Conservation (phyloP, 1,284 basidiomycete genomes). For the Ganoderma boninense region DNA sequence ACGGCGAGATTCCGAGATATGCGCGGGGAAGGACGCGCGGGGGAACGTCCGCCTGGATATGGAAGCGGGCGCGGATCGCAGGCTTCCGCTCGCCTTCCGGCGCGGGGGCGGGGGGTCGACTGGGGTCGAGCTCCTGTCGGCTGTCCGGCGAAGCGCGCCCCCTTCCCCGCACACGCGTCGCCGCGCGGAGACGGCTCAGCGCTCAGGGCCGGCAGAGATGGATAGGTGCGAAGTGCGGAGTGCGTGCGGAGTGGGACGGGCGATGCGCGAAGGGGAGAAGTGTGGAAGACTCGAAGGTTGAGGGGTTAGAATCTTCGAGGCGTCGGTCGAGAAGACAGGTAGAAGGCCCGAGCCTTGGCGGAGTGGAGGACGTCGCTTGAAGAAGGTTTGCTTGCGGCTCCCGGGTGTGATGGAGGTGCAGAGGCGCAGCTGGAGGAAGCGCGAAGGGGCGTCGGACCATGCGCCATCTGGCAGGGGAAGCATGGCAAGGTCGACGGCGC, state of each 20-base stretch:
- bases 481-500: background rate
- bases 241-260: too few species aligned
- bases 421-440: conserved; percentile 17
- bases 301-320: background rate
- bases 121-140: background rate
- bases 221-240: background rate
- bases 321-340: background rate
- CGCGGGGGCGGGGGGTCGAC: background rate
- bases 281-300: background rate
- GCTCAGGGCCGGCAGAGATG: background rate
- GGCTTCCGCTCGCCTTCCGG: conserved; percentile 1
- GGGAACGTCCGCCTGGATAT: conserved; percentile 17
- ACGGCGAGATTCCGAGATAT: conserved; percentile 21
- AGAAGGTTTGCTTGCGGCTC: conserved; percentile 18
- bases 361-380: conserved; percentile 2
- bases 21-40: conserved; percentile 16
- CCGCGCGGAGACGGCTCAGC: conserved; percentile 5
- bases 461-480: background rate
- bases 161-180: conserved; percentile 11
- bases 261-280: background rate
- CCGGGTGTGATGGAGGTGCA: conserved; percentile 13
- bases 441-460: conserved; percentile 12
- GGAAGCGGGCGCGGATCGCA: conserved; percentile 11
- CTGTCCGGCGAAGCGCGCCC: conserved; percentile 22
- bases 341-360: background rate